A percentile compares a stretch with the other conserved stretches of the same genome.
Evolutionary conservation across 257 asterid species (phyloP).

Genomic region (Pogostemon cablin): DNA sequence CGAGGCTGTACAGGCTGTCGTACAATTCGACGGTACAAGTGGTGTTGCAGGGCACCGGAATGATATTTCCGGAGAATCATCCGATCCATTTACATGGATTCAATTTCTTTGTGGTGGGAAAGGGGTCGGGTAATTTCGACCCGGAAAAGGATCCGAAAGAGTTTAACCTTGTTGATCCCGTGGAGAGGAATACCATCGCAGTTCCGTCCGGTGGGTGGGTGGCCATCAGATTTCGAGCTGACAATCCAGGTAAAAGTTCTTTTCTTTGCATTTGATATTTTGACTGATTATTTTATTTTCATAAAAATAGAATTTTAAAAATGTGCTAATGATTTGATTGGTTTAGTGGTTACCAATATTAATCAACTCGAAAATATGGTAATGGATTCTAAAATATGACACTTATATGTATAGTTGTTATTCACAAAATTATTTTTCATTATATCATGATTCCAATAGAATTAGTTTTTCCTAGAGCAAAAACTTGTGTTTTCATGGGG

Average conservation of each 20-base stretch:
- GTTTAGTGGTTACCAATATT: no score
- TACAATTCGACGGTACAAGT: slow-evolving; percentile 56
- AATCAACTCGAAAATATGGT: no score
- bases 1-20: slow-evolving; percentile 50
- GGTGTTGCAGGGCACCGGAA: slow-evolving; percentile 59
- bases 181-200: slow-evolving; percentile 63
- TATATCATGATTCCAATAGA: no score
- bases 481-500: no score
- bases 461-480: no score
- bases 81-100: slow-evolving; percentile 66
- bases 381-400: no score
- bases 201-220: slow-evolving; percentile 69
- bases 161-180: slow-evolving; percentile 64
- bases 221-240: slow-evolving; percentile 59
- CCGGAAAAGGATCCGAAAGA: slow-evolving; percentile 41
- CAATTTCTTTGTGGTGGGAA: slow-evolving; percentile 58
- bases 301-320: no score
- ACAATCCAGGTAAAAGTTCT: slow-evolving; percentile 53
- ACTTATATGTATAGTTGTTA: no score
- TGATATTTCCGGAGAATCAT: slow-evolving; percentile 57
- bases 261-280: no score
- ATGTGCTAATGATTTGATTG: no score
- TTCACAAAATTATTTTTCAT: no score
- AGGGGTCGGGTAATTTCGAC: slow-evolving; percentile 49
- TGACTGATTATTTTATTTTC: no score